Base-by-base conservation (phyloP, 2,329 filamentous ascomycete genomes). In the Cryphonectria naterciae region DNA sequence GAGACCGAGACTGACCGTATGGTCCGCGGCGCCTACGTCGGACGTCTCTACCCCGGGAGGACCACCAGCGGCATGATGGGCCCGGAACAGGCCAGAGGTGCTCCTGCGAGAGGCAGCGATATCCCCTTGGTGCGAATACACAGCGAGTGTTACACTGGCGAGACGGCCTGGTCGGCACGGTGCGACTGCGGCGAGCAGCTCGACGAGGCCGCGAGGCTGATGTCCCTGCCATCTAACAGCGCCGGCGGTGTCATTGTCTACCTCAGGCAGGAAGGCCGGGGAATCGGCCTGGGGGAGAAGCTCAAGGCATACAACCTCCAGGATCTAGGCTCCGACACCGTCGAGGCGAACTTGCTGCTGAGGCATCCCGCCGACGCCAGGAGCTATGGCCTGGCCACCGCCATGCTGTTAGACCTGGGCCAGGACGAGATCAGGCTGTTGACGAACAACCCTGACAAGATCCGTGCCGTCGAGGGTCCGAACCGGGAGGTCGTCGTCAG, bases 131-230 rank as follows among this genome's bases (percentile, higher is more conserved):
- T 99, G 63, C 89, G 96, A 70, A 99, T 99, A 78, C 96, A 99
- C 81, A 97, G 93, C 3, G 96, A 99, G 81, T 99, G 96, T 83
- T 99, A 99, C 81, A 99, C 96, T 0, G 96, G 96, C 71, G 96
- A 99, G 85, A 99, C 96, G 0, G 96, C 97, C 0, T 98, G 96
- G 96, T 98, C 95, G 10, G 95, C 96, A 49, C 91, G 96, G 39
- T 99, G 96, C 83, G 96, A 99, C 82, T 99, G 96, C 80, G 96
- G 96, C 70, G 96, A 99, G 82, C 96, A 99, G 80, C 87, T 99
- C 2, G 96, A 99, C 80, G 96, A 99, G 83, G 96, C 96, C 1
- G 96, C 95, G 1, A 88, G 96, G 37, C 84, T 99, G 1, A 99
- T 99, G 96, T 92, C 92, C 22, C 84, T 94, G 39, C 91, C 89